These are phyloP conservation scores for Anastatica hierochuntica DNA, from an alignment of 345 rosid genomes.

Conservation along the genomic window DNA sequence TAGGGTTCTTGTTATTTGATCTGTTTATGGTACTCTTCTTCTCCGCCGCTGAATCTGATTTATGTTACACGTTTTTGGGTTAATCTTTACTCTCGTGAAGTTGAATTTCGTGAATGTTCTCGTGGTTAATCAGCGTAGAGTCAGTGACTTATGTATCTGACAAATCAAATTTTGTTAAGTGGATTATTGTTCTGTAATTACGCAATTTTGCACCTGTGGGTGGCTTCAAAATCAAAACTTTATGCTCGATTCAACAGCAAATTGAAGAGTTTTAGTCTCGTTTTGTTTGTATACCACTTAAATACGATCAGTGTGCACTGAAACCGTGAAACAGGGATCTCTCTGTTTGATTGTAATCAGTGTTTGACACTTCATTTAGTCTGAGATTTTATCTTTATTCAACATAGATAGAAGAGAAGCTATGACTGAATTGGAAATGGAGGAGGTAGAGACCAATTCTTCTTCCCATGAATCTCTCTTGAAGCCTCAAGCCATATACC, in stretches of 20 bases:
- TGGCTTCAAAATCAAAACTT: neutral
- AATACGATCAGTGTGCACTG: too few relatives aligned
- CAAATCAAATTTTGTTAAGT: too few relatives aligned
- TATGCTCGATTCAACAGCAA: neutral
- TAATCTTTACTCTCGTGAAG: neutral
- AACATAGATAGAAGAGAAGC: neutral
- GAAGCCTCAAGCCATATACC: constrained; percentile 50
- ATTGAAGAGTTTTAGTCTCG: neutral
- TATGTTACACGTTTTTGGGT: too few relatives aligned
- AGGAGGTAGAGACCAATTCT: constrained; percentile 16
- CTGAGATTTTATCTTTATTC: neutral
- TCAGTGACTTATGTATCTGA: too few relatives aligned
- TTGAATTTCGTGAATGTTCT: too few relatives aligned
- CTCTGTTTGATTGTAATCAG: neutral
- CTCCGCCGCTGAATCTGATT: too few relatives aligned
- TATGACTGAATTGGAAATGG: constrained; percentile 20
- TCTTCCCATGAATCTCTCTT: constrained; percentile 13
- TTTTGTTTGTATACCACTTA: neutral
- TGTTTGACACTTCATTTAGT: too few relatives aligned
- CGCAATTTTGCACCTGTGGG: neutral
- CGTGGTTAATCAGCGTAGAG: constrained; percentile 16
- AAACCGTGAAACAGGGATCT: too few relatives aligned
- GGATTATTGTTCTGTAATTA: constrained; percentile 3
- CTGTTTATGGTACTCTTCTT: too few relatives aligned
- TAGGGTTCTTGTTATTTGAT: too few relatives aligned